Evolutionary conservation across 228 moss, liverwort and hornwort genomes (phyloP).

Genomic region (Sphagnum magellanicum): DNA sequence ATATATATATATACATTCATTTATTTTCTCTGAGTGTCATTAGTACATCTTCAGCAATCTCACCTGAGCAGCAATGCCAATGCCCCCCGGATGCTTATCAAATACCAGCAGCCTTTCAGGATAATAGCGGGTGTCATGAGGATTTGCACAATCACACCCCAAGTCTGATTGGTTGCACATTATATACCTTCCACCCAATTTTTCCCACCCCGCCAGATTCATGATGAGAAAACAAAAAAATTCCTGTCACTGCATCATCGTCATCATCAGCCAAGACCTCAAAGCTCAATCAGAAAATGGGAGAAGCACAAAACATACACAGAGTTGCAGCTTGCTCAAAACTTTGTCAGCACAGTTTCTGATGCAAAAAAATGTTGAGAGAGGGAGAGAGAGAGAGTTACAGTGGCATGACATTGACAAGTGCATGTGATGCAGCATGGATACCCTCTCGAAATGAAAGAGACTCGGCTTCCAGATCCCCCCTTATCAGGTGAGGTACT

Average conservation of each 20-base stretch:
- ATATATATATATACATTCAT: too few relatives aligned
- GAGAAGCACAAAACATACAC: background rate
- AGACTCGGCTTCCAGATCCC: constrained; percentile 47
- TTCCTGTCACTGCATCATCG: too few relatives aligned
- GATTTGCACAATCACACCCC: constrained; percentile 85
- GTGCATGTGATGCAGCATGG: constrained; percentile 91
- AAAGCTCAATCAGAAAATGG: background rate
- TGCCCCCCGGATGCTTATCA: constrained; percentile 92
- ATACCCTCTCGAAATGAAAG: constrained; percentile 74
- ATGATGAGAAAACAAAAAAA: background rate
- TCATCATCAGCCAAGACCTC: background rate
- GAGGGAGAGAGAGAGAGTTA: constrained; percentile 7
- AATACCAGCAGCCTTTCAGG: constrained; percentile 85
- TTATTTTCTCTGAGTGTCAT: too few relatives aligned
- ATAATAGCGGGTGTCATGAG: constrained; percentile 77
- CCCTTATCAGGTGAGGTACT: constrained; percentile 64
- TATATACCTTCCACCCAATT: constrained; percentile 45
- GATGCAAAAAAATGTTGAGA: too few relatives aligned
- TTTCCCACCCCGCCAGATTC: background rate
- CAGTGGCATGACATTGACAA: constrained; percentile 89
- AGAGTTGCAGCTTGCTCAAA: too few relatives aligned
- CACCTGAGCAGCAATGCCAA: constrained; percentile 91
- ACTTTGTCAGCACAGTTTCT: too few relatives aligned
- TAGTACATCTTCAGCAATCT: background rate
- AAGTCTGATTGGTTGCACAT: constrained; percentile 87